These are phyloP conservation scores for Aschersonia sp. DNA, from an alignment of 2,329 filamentous ascomycete genomes.

Conservation along the genomic window DNA sequence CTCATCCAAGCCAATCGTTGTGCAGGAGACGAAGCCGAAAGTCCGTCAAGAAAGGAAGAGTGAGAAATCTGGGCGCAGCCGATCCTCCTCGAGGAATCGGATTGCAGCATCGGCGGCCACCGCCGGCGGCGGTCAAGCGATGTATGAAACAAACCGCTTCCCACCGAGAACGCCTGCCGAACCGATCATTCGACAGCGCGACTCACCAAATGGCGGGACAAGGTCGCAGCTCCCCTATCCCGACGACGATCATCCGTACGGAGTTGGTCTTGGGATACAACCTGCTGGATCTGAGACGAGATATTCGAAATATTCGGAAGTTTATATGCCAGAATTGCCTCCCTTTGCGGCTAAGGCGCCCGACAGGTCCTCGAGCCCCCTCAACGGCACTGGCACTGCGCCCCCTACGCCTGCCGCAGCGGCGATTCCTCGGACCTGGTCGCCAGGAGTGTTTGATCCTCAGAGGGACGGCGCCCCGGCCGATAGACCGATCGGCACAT, in stretches of 20 bases:
- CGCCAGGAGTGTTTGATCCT: constrained; percentile 30
- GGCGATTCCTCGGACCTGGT: constrained; percentile 23
- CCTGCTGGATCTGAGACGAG: neutral
- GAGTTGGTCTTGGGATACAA: constrained; percentile 10
- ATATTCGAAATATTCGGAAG: constrained; percentile 1
- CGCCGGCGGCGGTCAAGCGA: neutral
- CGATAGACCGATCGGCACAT: constrained; percentile 29
- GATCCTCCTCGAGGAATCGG: constrained; percentile 19
- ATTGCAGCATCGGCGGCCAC: constrained; percentile 14
- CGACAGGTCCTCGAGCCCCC: neutral
- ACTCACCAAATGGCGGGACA: constrained; percentile 2
- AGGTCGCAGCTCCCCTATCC: constrained; percentile 21
- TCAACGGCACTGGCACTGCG: neutral
- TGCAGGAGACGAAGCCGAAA: constrained; percentile 18
- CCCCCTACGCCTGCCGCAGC: constrained; percentile 1
- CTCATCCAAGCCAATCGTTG: constrained; percentile 18
- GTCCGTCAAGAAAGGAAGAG: constrained; percentile 6
- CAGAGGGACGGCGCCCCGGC: constrained; percentile 15
- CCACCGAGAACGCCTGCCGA: neutral
- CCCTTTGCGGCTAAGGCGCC: neutral
- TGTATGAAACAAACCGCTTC: neutral
- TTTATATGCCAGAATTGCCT: constrained; percentile 11
- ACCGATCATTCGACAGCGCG: constrained; percentile 10
- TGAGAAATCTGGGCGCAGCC: constrained; percentile 7
- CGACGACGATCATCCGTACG: constrained; percentile 17